Evolutionary conservation across 441 rosid genomes (phyloP), one percentile per base, ranked within the genome.

Genomic region (Oxalis stricta): DNA sequence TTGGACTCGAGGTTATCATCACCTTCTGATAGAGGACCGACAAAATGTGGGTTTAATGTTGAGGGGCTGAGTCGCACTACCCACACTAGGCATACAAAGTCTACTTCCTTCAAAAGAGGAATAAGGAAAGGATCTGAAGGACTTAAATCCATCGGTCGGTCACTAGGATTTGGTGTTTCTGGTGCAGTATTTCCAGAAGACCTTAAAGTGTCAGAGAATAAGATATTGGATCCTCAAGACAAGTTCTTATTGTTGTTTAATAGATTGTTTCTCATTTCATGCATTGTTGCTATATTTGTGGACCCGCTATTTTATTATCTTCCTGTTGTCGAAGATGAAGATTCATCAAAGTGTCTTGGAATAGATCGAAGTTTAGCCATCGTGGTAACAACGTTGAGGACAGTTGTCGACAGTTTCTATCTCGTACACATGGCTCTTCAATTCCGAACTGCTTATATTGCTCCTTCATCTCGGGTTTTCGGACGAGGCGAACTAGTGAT

Each of bases 401-500:
- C 94, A 5, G 5, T 74, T 7, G 33, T 84, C 15, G 99, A 91
- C 79, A 74, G 13, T 33, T 84, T 86, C 71, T 91, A 83, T 69
- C 94, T 91, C 44, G 47, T 79, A 18, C 99, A 70, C 46, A 87
- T 92, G 87, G 77, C 76, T 40, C 86, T 86, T 36, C 92, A 70
- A 71, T 91, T 91, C 60, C 83, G 95, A 52, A 91, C 96, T 14
- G 99, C 96, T 55, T 91, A 75, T 56, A 77, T 91, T 15, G 96
- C 95, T 6, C 99, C 99, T 28, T 84, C 95, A 55, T 86, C 96
- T 38, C 82, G 95, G 48, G 95, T 86, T 37, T 91, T 91, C 30
- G 99, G 99, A 35, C 74, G 95, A 2, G 99, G 99, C 18, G 99
- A 91, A 75, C 95, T 86, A 60, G 99, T 91, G 44, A 91, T 86